Base-by-base conservation (phyloP, 768 basidiomycete genomes). In the Daedaleopsis sinensis region DNA sequence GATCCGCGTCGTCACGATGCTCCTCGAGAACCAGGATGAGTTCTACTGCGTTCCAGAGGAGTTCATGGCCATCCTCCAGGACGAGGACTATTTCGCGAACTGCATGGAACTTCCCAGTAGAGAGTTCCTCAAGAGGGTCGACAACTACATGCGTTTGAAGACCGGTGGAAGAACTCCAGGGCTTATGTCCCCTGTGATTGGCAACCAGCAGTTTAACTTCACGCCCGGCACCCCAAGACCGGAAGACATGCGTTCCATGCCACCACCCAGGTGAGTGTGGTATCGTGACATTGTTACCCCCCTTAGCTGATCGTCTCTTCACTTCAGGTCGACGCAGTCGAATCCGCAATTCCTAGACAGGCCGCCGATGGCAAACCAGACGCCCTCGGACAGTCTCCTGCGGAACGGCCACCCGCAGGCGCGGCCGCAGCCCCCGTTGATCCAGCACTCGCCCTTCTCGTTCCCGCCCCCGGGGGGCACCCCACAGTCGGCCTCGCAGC, bases 21-120 rank as follows among this genome's bases (percentile, higher is more conserved):
- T 98, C 47, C 79, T 99, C 60, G 94, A 97, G 76, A 84, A 90
- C 67, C 97, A 98, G 75, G 97, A 99, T 76, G 90, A 94, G 73
- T 93, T 92, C 75, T 98, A 92, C 79, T 86, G 86, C n/a, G 94
- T 98, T 12, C 97, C 97, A 6, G 83, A 85, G 68, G 96, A 99
- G 70, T 90, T 98, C 71, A 69, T 92, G 42, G 78, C 88, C 13
- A 92, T 98, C 57, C 81, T 99, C 18, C 84, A 89, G 55, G 95
- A 98, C 67, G 91, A 94, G 71, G 95, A 98, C 36, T 92, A 96
- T 72, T 97, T 99, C 72, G 79, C 84, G 51, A 94, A 87, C 73
- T 88, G 86, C 53, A 75, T 95, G 76, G 96, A 98, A 43, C 82
- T 98, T 27, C 94, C 95, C 1, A 87, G 89, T 66, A 96, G 96